phyloP scores from a whole-genome alignment of 768 basidiomycete genomes.

The Kwoniella sp. region DNA sequence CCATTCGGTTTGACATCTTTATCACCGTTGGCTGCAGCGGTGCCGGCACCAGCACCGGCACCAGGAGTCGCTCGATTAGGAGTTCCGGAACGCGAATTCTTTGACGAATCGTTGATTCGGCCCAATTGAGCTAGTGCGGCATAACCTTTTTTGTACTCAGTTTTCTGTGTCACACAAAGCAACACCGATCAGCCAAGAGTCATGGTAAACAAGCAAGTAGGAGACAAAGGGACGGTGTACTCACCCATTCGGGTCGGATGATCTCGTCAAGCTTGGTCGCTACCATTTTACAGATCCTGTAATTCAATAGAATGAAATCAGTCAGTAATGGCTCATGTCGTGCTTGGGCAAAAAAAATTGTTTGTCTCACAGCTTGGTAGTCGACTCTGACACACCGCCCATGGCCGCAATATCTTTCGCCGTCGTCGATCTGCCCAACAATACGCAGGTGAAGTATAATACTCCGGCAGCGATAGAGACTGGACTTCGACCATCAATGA shows the following conservation, averaged over 20 bases:
- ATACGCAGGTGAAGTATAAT: slow-evolving; percentile 85
- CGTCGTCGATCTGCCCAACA: slow-evolving; percentile 73
- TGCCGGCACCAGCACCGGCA: no score
- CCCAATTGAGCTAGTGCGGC: slow-evolving; percentile 27
- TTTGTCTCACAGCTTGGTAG: slow-evolving; percentile 69
- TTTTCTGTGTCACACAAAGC: slow-evolving; percentile 22
- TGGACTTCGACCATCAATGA: slow-evolving; percentile 86
- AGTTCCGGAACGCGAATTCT: slow-evolving; percentile 26
- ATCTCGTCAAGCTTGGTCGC: slow-evolving; percentile 42
- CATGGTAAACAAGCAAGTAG: background rate
- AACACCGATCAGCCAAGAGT: background rate
- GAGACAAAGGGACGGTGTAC: slow-evolving; percentile 4
- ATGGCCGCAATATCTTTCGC: slow-evolving; percentile 84
- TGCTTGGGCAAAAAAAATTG: background rate
- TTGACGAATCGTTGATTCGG: slow-evolving; percentile 23
- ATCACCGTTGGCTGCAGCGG: no score
- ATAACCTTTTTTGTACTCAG: slow-evolving; percentile 35
- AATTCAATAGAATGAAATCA: background rate
- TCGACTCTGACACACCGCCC: slow-evolving; percentile 92
- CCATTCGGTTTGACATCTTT: no score
- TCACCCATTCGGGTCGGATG: slow-evolving; percentile 51
- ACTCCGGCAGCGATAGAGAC: slow-evolving; percentile 98
- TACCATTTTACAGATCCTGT: slow-evolving; percentile 47
- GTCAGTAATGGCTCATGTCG: background rate
- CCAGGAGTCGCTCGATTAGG: slow-evolving; percentile 14